Evolutionary conservation across 2,329 filamentous ascomycete species (phyloP).

Genomic region (Colletotrichum scovillei): DNA sequence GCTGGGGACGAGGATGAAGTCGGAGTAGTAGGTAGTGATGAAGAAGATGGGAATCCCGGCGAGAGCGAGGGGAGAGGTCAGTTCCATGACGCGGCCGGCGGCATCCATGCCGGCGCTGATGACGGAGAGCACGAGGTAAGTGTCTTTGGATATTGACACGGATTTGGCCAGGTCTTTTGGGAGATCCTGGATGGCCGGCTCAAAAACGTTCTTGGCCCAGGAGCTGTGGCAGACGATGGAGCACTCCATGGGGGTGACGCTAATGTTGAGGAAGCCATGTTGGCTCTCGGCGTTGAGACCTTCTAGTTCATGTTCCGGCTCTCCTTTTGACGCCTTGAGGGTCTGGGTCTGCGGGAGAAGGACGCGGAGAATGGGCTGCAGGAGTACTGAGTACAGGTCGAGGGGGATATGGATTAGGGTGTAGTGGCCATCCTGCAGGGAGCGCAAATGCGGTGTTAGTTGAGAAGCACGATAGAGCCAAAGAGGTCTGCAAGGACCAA

Average conservation of each 20-base stretch:
- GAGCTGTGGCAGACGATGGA: conserved; percentile 87
- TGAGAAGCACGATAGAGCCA: background rate
- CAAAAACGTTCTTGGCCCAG: conserved; percentile 80
- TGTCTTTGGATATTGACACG: conserved; percentile 82
- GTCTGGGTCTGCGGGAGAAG: conserved; percentile 74
- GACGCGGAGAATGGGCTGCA: conserved; percentile 88
- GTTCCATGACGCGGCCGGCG: conserved; percentile 88
- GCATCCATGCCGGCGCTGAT: conserved; percentile 91
- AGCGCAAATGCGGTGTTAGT: conserved; percentile 20
- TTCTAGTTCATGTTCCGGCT: conserved; percentile 52
- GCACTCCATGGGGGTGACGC: conserved; percentile 91
- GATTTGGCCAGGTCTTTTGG: conserved; percentile 61
- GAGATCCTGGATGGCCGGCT: conserved; percentile 72
- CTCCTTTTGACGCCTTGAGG: conserved; percentile 48
- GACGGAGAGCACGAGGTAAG: conserved; percentile 90
- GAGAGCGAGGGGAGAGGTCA: conserved; percentile 90
- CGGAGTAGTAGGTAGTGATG: conserved; percentile 97
- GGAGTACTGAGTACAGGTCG: conserved; percentile 78
- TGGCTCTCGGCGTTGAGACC: conserved; percentile 63
- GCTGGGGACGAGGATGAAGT: conserved; percentile 91
- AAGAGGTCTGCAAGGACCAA: conserved; percentile 5
- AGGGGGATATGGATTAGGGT: conserved; percentile 92
- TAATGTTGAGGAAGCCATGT: conserved; percentile 92
- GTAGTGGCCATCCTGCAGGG: conserved; percentile 81
- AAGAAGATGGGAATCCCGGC: conserved; percentile 98